Evolutionary conservation across 352 stramenopile species (phyloP).

Genomic region (Phytophthora macrochlamydospora): DNA sequence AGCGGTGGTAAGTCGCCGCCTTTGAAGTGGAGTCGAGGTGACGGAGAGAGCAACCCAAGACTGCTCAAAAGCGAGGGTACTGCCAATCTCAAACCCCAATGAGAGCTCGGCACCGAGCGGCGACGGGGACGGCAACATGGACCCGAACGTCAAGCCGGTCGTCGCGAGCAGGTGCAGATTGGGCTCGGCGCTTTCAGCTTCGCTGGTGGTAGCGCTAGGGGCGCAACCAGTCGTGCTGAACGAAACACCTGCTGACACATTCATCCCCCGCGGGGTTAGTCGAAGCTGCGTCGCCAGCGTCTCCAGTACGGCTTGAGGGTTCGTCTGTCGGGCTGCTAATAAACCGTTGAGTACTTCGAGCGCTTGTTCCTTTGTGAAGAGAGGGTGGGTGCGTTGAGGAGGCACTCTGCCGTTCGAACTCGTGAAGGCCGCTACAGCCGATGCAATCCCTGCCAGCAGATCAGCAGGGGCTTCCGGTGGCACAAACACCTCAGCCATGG

Average conservation of each 20-base stretch:
- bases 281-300: slow-evolving; percentile 29
- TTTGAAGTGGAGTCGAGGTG: slow-evolving; percentile 16
- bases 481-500: slow-evolving; percentile 62
- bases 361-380: slow-evolving; percentile 54
- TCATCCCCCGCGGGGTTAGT: slow-evolving; percentile 25
- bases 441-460: slow-evolving; percentile 58
- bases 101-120: slow-evolving; percentile 21
- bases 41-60: slow-evolving; percentile 25
- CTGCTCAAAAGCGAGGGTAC: slow-evolving; percentile 23
- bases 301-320: slow-evolving; percentile 34
- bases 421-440: slow-evolving; percentile 59
- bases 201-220: not conserved
- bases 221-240: slow-evolving; percentile 18
- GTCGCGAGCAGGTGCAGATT: slow-evolving; percentile 35
- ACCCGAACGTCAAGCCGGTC: slow-evolving; percentile 29
- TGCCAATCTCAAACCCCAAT: slow-evolving; percentile 15
- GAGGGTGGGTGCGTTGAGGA: slow-evolving; percentile 36
- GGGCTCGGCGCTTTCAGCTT: slow-evolving; percentile 19
- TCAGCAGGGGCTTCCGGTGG: slow-evolving; percentile 44
- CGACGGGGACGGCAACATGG: slow-evolving; percentile 32
- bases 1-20: slow-evolving; percentile 10
- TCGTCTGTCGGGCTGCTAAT: slow-evolving; percentile 24
- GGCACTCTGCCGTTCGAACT: slow-evolving; percentile 47
- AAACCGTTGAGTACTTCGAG: slow-evolving; percentile 36
- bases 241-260: slow-evolving; percentile 34